A percentile compares a stretch with the other conserved stretches of the same genome.
These are phyloP conservation scores for Chlorella sp. DNA, from an alignment of 139 green algal genomes.

Conservation along the genomic window DNA sequence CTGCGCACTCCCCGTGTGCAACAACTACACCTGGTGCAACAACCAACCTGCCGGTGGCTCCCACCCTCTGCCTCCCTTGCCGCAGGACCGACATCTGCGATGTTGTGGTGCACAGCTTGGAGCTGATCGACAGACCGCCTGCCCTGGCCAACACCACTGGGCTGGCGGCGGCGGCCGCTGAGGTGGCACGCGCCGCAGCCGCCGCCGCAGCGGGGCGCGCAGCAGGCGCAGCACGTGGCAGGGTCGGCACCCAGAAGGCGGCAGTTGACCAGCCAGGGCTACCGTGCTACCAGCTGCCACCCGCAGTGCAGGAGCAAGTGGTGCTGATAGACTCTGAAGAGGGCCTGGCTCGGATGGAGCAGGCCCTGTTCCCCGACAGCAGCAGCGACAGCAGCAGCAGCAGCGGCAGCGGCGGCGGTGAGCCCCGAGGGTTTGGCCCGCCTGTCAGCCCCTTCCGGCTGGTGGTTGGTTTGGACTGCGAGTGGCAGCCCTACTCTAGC, in stretches of 20 bases:
- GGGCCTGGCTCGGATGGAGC: neutral
- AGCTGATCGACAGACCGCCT: neutral
- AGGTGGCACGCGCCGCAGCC: neutral
- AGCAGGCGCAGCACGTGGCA: neutral
- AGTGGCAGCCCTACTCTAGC: constrained; percentile 33
- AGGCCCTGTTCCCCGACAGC: neutral
- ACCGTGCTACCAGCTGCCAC: constrained; percentile 3
- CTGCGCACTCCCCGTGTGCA: neutral
- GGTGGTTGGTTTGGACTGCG: constrained; percentile 37
- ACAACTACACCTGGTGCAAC: neutral
- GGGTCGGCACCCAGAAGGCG: neutral
- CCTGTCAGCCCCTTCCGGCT: neutral
- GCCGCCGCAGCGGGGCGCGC: neutral
- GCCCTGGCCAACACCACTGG: no score
- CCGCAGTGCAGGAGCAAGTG: neutral
- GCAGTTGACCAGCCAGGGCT: neutral
- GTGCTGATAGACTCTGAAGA: constrained; percentile 3
- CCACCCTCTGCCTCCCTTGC: neutral
- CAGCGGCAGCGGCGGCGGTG: neutral
- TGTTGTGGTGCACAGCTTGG: constrained; percentile 31
- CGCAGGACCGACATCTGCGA: constrained; percentile 25
- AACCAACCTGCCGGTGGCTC: neutral
- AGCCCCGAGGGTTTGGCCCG: neutral
- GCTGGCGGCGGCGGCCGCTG: no score
- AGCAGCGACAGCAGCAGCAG: neutral